Conservation (phyloP, 2,329 filamentous ascomycete species). For the Macrophomina pseudophaseolina region DNA sequence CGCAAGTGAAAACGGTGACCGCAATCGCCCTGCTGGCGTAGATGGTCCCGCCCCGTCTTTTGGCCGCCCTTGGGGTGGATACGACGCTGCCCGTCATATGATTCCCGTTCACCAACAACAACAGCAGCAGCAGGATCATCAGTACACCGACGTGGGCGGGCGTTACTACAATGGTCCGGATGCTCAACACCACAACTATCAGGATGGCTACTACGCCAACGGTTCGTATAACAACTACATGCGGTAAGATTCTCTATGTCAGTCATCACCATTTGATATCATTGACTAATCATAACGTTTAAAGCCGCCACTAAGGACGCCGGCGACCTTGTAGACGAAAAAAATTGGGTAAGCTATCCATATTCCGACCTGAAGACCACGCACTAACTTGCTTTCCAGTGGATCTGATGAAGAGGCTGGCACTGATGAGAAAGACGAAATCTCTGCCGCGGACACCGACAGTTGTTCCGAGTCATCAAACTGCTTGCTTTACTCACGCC, state of each 20-base stretch:
- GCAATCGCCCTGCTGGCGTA: background rate
- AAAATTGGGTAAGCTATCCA: background rate
- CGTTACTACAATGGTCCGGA: slow-evolving; percentile 22
- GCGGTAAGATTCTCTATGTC: background rate
- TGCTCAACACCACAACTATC: slow-evolving; percentile 9
- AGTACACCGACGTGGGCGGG: slow-evolving; percentile 12
- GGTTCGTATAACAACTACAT: slow-evolving; percentile 3
- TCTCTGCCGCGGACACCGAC: background rate
- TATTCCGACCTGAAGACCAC: background rate
- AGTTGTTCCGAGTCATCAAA: background rate
- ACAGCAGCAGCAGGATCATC: background rate
- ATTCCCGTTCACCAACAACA: background rate
- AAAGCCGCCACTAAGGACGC: slow-evolving; percentile 5
- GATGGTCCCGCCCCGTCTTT: background rate
- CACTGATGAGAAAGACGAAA: too few species aligned
- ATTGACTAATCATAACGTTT: slow-evolving; percentile 1
- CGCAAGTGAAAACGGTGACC: background rate
- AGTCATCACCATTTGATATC: background rate
- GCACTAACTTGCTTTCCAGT: background rate
- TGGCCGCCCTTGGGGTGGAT: background rate
- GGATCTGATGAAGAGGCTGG: too few species aligned
- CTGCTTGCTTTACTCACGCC: background rate
- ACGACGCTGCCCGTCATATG: slow-evolving; percentile 7
- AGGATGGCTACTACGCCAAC: slow-evolving; percentile 4
- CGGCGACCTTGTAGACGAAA: background rate